Conservation (phyloP, 345 rosid species). For the Capsella bursapastoris region DNA sequence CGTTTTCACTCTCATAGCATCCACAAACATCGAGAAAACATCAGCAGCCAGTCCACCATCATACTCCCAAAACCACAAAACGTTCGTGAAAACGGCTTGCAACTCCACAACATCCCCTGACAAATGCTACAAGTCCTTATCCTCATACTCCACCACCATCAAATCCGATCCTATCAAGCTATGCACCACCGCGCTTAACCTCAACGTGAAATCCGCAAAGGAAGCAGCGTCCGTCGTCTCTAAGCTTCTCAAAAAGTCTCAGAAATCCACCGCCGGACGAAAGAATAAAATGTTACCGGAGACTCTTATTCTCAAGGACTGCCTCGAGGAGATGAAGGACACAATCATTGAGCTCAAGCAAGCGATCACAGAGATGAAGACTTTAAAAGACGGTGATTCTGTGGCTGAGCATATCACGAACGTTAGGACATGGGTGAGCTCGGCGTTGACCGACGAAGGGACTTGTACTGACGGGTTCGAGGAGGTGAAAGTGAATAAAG, state of each 20-base stretch:
- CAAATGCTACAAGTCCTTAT: slow-evolving; percentile 62
- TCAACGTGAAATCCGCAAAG: slow-evolving; percentile 51
- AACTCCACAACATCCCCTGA: slow-evolving; percentile 57
- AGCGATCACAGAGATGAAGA: slow-evolving; percentile 51
- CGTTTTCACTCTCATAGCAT: slow-evolving; percentile 23
- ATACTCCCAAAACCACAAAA: slow-evolving; percentile 47
- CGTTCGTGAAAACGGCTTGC: slow-evolving; percentile 60
- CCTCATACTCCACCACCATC: slow-evolving; percentile 53
- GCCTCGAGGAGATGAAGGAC: slow-evolving; percentile 55
- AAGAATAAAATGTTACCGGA: slow-evolving; percentile 44
- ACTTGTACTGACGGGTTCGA: slow-evolving; percentile 76
- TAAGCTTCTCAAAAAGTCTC: slow-evolving; percentile 40
- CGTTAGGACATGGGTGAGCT: slow-evolving; percentile 67
- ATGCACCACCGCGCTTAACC: slow-evolving; percentile 53
- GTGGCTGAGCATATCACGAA: slow-evolving; percentile 47
- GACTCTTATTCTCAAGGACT: slow-evolving; percentile 53
- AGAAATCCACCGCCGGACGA: slow-evolving; percentile 19
- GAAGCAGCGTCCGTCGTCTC: slow-evolving; percentile 41
- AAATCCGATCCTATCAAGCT: slow-evolving; percentile 60
- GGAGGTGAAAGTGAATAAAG: slow-evolving; percentile 48
- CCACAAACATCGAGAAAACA: slow-evolving; percentile 22
- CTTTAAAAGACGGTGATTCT: slow-evolving; percentile 18
- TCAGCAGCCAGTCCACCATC: slow-evolving; percentile 38
- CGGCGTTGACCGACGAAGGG: slow-evolving; percentile 67
- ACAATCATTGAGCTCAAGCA: slow-evolving; percentile 57